Base-by-base conservation (phyloP, 2,329 filamentous ascomycete genomes). In the Sporothrix dimorphospora region DNA sequence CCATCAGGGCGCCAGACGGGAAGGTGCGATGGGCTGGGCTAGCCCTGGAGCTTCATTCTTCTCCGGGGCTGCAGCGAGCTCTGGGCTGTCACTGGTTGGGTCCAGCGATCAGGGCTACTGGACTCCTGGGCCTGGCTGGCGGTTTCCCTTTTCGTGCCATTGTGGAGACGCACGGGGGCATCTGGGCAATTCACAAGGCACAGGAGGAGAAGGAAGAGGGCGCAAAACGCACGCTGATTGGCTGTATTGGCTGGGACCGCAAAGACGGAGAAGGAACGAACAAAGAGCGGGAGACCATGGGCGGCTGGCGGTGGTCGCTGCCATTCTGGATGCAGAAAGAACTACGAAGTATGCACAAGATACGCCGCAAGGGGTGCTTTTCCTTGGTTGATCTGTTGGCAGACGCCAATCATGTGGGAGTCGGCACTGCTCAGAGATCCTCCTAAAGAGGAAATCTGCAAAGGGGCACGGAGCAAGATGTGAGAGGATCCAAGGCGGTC, bases 231-330 rank as follows among this genome's bases (percentile, higher is more conserved):
- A 5, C n/a, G 67, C 38, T 69, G 49, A 69, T 69, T 69, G 67
- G 67, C 38, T 47, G 38, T 1, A 3, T 9, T 11, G 1, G 9
- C 21, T 42, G 4, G 40, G n/a, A 16, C 19, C 38, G 12, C 40
- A 47, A 16, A 30, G 40, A 40, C 16, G 24, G 47, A 47, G 40
- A n/a, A 65, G 40, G 30, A 69, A 42, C 65, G n/a, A 69, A 53
- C 65, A 55, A 42, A 55, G 19, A 69, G 63, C 63, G n/a, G 9
- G 40, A 34, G 12, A 59, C 66, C 49, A 45, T 59, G 34, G 67
- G 38, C 51, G 53, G 68, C 68, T 70, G 68, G 68, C 69, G 53
- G 69, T 70, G 65, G 55, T 21, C 12, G 67, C 19, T 57, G 49
- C 67, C 67, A 42, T 68, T 27, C 51, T 45, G 30, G 30, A 69